Percentiles rank a stretch among this genome's conserved stretches.
phyloP scores from a whole-genome alignment of 306 rosid genomes.

The Mimosa pudica region DNA sequence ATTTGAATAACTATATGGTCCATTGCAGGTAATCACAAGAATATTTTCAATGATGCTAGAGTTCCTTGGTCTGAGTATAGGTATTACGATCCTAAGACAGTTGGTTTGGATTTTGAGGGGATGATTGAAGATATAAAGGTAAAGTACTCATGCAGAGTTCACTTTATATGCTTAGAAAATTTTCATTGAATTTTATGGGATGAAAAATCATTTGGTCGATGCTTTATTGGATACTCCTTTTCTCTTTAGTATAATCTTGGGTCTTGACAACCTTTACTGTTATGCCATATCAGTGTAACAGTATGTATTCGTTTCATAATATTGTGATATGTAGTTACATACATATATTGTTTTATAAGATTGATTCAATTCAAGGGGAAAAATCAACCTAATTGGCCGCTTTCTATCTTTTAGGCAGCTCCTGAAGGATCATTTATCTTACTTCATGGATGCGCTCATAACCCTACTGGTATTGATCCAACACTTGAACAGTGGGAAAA shows the following conservation, averaged over 20 bases:
- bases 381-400: slow-evolving; percentile 21
- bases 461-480: slow-evolving; percentile 98
- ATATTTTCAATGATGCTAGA: slow-evolving; percentile 85
- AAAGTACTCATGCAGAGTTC: slow-evolving; percentile 28
- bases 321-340: neutral
- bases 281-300: slow-evolving; percentile 14
- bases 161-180: slow-evolving; percentile 10
- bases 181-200: slow-evolving; percentile 6
- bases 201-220: slow-evolving; percentile 6
- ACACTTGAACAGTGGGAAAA: slow-evolving; percentile 91
- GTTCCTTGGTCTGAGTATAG: slow-evolving; percentile 97
- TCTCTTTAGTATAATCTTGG: neutral
- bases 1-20: slow-evolving; percentile 12
- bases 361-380: slow-evolving; percentile 19
- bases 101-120: slow-evolving; percentile 98
- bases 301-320: slow-evolving; percentile 14
- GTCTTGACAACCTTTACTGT: slow-evolving; percentile 5
- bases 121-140: slow-evolving; percentile 94
- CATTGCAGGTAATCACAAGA: slow-evolving; percentile 92
- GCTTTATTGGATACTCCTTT: neutral
- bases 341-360: slow-evolving; percentile 7
- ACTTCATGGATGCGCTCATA: slow-evolving; percentile 99
- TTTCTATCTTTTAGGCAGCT: slow-evolving; percentile 59
- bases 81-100: slow-evolving; percentile 92
- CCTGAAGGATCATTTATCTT: slow-evolving; percentile 92